These are phyloP conservation scores for Phlebiopsis gigantea DNA, from an alignment of 768 basidiomycete species.

Conservation along the genomic window DNA sequence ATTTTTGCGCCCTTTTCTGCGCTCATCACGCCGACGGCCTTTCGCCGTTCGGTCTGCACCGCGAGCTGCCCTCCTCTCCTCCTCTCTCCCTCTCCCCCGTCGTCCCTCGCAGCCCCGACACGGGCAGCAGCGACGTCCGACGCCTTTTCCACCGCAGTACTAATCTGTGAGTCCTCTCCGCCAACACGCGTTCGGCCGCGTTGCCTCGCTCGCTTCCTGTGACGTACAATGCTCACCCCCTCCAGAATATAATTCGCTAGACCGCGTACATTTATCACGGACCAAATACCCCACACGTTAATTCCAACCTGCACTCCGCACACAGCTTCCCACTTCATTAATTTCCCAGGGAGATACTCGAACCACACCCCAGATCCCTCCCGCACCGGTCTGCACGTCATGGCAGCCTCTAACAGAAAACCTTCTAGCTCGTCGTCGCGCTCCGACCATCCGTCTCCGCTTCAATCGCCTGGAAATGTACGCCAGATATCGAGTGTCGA, in stretches of 20 bases:
- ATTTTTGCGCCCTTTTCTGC: slow-evolving; percentile 20
- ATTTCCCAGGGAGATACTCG: not conserved
- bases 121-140: not conserved
- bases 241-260: slow-evolving; percentile 10
- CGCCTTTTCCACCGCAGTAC: not conserved
- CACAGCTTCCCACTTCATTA: not conserved
- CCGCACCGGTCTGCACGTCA: slow-evolving; percentile 16
- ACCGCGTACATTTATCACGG: not conserved
- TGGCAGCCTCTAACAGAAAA: slow-evolving; percentile 6
- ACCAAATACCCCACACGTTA: slow-evolving; percentile 5
- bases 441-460: slow-evolving; percentile 58
- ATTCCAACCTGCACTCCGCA: not conserved
- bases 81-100: slow-evolving; percentile 11
- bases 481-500: slow-evolving; percentile 19
- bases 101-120: not conserved
- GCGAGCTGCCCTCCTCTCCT: not conserved
- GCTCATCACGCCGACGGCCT: slow-evolving; percentile 11
- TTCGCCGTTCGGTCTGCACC: not conserved
- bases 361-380: not conserved
- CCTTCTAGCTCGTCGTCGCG: slow-evolving; percentile 60
- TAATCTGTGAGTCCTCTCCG: slow-evolving; percentile 13
- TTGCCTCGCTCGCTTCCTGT: not conserved
- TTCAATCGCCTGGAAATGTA: slow-evolving; percentile 56
- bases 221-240: slow-evolving; percentile 1
- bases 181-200: slow-evolving; percentile 1